Base-by-base conservation (phyloP, 2,329 filamentous ascomycete genomes). In the Aspergillus bombycis region DNA sequence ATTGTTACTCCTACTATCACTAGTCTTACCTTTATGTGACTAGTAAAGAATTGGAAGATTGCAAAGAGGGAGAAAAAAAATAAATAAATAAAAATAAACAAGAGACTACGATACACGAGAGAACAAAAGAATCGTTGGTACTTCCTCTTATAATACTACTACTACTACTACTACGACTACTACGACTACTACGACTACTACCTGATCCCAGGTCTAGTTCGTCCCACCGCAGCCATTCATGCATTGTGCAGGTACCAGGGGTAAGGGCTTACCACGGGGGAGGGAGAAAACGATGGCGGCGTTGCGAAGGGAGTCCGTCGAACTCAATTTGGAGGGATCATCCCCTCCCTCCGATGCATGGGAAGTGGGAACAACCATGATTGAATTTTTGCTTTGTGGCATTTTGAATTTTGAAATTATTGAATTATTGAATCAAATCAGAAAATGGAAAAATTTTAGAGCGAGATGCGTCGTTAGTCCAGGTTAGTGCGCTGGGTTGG, bases 171-270 rank as follows among this genome's bases (percentile, higher is more conserved):
- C n/a, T n/a, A n/a, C n/a, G n/a, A n/a, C n/a, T n/a, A n/a, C n/a
- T n/a, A n/a, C n/a, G n/a, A n/a, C n/a, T n/a, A n/a, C n/a, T n/a
- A n/a, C n/a, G n/a, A n/a, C n/a, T n/a, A n/a, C n/a, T n/a, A n/a
- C n/a, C n/a, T n/a, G 45, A 16, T 12, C 21, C 12, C 16, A 12
- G 23, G 2, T 4, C 19, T 14, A 53, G 50, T 53, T 53, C 50
- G 48, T 28, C 28, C 26, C 28, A 32, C 50, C 28, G 19, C 52
- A 54, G 52, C 32, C 32, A 36, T 55, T 38, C 34, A 38, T 55
- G 52, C 52, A 55, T 55, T 38, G 52, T 55, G 52, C 52, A 65
- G 63, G 61, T 46, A 63, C 61, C 61, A 65, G 63, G 63, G 63
- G 57, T 58, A 62, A 62, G 60, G 60, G 63, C 54, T 60, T 60